Conservation (phyloP, 192 early-diverging fungal genomes). For the Entomortierella beljakovae region DNA sequence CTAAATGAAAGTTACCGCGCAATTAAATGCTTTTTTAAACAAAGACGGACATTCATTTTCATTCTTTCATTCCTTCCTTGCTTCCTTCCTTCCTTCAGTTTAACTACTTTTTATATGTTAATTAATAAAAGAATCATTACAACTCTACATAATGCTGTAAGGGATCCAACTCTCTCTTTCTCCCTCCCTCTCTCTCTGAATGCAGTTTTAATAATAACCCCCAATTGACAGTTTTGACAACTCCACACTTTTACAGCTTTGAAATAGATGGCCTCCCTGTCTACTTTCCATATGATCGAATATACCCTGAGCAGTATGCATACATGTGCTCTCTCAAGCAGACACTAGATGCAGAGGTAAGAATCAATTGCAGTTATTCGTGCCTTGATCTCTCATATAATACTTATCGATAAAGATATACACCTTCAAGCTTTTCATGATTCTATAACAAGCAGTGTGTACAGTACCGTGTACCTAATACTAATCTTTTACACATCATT, state of each 20-base stretch:
- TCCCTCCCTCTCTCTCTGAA: too few relatives aligned
- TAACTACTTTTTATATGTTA: too few relatives aligned
- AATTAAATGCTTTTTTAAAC: too few relatives aligned
- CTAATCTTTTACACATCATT: too few relatives aligned
- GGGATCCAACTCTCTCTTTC: neutral
- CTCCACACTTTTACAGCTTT: conserved; percentile 64
- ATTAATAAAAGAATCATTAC: neutral
- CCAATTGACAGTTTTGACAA: too few relatives aligned
- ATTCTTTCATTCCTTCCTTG: neutral
- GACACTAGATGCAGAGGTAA: conserved; percentile 88
- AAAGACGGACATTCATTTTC: neutral
- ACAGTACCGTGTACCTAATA: too few relatives aligned
- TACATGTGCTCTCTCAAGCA: conserved; percentile 98
- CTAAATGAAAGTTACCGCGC: too few relatives aligned
- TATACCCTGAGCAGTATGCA: conserved; percentile 99
- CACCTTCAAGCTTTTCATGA: too few relatives aligned
- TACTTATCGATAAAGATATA: too few relatives aligned
- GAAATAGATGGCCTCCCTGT: conserved; percentile 89
- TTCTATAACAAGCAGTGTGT: too few relatives aligned
- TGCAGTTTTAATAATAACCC: too few relatives aligned
- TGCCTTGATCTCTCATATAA: conserved; percentile 7
- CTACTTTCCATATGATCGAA: conserved; percentile 98
- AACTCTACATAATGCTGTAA: conserved; percentile 19
- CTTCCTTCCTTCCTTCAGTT: neutral
- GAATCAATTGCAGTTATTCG: neutral